Evolutionary conservation across 345 rosid genomes (phyloP), one percentile per base, ranked within the genome.

Genomic region (Odontarrhena argentea): DNA sequence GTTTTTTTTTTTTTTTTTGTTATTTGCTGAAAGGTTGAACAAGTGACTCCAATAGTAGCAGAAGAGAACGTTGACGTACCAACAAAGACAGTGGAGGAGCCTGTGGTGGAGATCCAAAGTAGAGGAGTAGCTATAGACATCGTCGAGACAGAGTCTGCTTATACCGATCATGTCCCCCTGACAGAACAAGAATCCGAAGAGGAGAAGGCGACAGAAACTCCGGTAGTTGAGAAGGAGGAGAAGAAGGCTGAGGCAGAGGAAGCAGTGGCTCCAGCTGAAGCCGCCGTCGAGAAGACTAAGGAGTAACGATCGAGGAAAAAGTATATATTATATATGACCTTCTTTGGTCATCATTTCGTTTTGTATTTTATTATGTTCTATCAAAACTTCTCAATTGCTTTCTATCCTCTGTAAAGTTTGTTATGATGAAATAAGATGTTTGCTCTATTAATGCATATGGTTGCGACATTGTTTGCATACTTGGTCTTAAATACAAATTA

Each of bases 51-150:
- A 65, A 18, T 18, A 18, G 60, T 18, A 36, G 71, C 30, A 55
- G 53, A 2, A 22, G 76, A 57, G 71, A 72, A 65, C 66, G 66
- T 72, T 57, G 76, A 72, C 54, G 45, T 71, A 18, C 63, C 60
- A 64, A 63, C 70, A 34, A 64, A 64, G 60, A 56, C 46, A 24
- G 65, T 57, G 65, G 76, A 64, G 32, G 70, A 64, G 60, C 53
- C 76, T 48, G 50, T 47, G 38, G 64, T 53, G 38, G 66, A 47
- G 44, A 52, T 68, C 10, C 40, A 60, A 28, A 41, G 38, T 44
- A 46, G 1, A 18, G 54, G 64, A 63, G 65, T 63, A 48, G 36
- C 30, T 18, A 28, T 28, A 28, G 32, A 28, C 37, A 30, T 26
- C 41, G 14, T 25, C n/a, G 52, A 7, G 32, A 66, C 69, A 51